Base-by-base conservation (phyloP, 768 basidiomycete species). In the Pisolithus orientalis region DNA sequence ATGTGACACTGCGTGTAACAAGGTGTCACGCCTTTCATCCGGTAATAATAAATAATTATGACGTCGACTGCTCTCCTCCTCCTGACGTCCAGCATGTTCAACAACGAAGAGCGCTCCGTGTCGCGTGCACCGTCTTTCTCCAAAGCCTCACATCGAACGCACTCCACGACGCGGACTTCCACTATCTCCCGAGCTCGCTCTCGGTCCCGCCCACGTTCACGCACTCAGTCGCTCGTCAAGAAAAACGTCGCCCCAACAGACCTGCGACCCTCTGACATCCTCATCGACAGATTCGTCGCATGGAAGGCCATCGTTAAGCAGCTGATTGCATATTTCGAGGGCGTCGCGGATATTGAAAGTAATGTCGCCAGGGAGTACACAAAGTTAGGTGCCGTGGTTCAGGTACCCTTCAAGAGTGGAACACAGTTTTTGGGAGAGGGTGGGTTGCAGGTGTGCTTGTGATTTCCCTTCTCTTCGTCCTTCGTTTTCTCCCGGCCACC, bases 361-460 rank as follows among this genome's bases (percentile, higher is more conserved):
- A 94, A 94, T 67, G 87, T 91, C 6, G 93, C 94, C 11, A 83
- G 83, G 55, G 95, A 98, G 70, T 79, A 97, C 63, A 89, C 87
- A 6, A 94, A 95, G 67, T 83, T 99, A 42, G 89, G 90, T 9
- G 92, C 86, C 2, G 91, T 98, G 55, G 95, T 99, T 54, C 95
- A 99, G 67, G 95, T 98, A 0, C 96, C 96, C 0, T 98, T 99
- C 74, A 76, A 87, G 34, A 81, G 90, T 3, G 94, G 94, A 6
- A 95, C 96, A 70, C 95, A 98, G 74, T 99, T 99, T 65, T 76
- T 99, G 4, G 96, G 96, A n/a, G 94, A 98, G 68, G 91, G 90
- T 11, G 95, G 96, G 45, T 74, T 99, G 46, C 92, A 94, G 79
- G 85, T 80, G 53, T 32, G 75, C 13, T 34, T 80, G 53, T 32